Evolutionary conservation across 257 asterid genomes (phyloP).

Genomic region (Scutellaria barbata): DNA sequence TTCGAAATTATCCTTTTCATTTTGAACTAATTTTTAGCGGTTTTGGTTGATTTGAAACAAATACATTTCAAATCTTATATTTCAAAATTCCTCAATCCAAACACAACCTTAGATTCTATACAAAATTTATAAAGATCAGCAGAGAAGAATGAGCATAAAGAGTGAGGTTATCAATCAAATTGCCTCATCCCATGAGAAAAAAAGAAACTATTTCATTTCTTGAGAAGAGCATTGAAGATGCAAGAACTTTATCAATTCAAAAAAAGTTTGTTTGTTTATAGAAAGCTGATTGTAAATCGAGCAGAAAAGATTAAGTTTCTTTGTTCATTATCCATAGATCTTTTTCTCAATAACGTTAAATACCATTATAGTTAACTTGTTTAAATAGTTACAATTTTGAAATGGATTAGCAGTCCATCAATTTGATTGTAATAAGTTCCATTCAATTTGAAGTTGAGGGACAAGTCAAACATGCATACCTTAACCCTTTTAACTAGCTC

Average conservation of each 20-base stretch:
- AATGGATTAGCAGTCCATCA: neutral
- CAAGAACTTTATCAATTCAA: neutral
- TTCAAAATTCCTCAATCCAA: no score
- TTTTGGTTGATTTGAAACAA: no score
- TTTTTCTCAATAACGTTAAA: no score
- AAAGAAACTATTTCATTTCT: no score
- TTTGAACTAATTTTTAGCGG: no score
- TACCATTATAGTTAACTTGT: no score
- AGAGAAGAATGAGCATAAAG: neutral
- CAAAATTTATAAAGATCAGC: neutral
- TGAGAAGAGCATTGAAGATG: neutral
- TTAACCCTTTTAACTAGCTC: conserved; percentile 73
- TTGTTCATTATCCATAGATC: no score
- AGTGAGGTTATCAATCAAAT: neutral
- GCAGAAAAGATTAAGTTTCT: no score
- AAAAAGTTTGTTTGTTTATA: neutral
- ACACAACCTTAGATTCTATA: neutral
- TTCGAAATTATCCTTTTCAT: no score
- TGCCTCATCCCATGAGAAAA: neutral
- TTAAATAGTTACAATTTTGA: neutral
- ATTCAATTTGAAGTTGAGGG: neutral
- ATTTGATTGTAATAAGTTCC: conserved; percentile 1
- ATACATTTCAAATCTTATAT: no score
- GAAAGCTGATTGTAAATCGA: no score
- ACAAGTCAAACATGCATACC: conserved; percentile 47